Evolutionary conservation across 345 rosid species (phyloP), one percentile per base, ranked within the genome.

Genomic region (Pelargonium nanum): DNA sequence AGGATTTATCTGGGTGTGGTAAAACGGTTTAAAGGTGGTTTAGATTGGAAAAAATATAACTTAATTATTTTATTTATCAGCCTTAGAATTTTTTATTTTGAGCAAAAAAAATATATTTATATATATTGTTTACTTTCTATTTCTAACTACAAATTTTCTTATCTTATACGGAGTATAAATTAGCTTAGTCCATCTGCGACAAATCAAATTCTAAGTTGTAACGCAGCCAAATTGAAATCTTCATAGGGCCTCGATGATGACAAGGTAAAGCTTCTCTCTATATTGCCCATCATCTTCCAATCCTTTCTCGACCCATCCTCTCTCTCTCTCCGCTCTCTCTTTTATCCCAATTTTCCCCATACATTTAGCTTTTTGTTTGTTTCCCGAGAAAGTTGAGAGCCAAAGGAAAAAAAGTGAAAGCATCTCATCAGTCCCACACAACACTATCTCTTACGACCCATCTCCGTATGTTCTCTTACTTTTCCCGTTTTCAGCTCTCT

Each of bases 241-340:
- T 21, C 3, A 50, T 1, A 25, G 17, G 26, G 16, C 57, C 16
- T 4, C 6, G 26, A 4, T 19, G 26, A 22, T 55, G 16, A 20
- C 23, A 9, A 54, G 2, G 0, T 4, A 54, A 5, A 22, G 2
- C 26, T 17, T 25, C 26, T 25, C 26, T 22, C 10, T 9, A 12
- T 22, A 23, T 55, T 4, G 16, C 57, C 16, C 16, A 13, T 5
- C 22, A 16, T 16, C 12, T 16, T 57, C 59, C 23, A 64, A 70
- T 68, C 76, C 81, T 66, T 77, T 80, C 4, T 71, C 59, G 56
- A 70, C 64, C 21, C 4, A 16, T 32, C 55, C 23, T 53, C 22
- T 26, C 51, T 32, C 19, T 13, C n/a, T 13, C 28, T 22, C 26
- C 22, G 26, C 12, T 50, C 45, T 56, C 6, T 50, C 6, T 15